Evolutionary conservation across 371 early-diverging fungal genomes (phyloP), one percentile per base, ranked within the genome.

Genomic region (Mortierella sp.): DNA sequence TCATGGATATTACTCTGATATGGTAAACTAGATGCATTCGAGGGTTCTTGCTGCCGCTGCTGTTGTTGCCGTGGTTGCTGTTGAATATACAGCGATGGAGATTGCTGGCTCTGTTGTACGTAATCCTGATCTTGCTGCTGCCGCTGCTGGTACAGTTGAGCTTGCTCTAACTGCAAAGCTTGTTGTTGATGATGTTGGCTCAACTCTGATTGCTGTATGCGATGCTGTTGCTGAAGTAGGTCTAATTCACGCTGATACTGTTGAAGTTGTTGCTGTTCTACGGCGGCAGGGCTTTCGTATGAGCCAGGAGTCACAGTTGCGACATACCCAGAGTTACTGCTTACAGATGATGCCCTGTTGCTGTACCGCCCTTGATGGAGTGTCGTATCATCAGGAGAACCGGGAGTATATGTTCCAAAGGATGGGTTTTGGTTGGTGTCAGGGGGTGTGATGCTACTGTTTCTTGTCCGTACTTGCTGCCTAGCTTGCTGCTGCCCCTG

Each of bases 161-260:
- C 76, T 64, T 83, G 67, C 70, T 83, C 83, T 75, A 75, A 49
- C 74, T 81, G 37, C 53, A 82, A 40, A 75, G 84, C 49, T 82
- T 86, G 72, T 68, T 82, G 64, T 75, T 80, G 68, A 82, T 84
- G 68, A 81, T 85, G 71, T 70, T 82, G 60, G 7, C 79, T 72
- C 53, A 90, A 80, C 66, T 86, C 86, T 9, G 83, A 83, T 86
- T 86, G 88, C 32, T 89, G 87, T 0, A 81, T 62, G 19, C 86
- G 75, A 13, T 88, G 90, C 4, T 86, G 88, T 5, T 83, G 66
- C 32, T 79, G 75, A 4, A 71, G 68, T 15, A 67, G 22, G 28
- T 70, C 65, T 15, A 80, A 43, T 22, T 79, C 74, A 13, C 23
- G 69, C 26, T 80, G 72, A 29, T 79, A 51, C 22, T 70, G 66